Evolutionary conservation across 352 stramenopile species (phyloP).

Genomic region (Pythium folliculosum): DNA sequence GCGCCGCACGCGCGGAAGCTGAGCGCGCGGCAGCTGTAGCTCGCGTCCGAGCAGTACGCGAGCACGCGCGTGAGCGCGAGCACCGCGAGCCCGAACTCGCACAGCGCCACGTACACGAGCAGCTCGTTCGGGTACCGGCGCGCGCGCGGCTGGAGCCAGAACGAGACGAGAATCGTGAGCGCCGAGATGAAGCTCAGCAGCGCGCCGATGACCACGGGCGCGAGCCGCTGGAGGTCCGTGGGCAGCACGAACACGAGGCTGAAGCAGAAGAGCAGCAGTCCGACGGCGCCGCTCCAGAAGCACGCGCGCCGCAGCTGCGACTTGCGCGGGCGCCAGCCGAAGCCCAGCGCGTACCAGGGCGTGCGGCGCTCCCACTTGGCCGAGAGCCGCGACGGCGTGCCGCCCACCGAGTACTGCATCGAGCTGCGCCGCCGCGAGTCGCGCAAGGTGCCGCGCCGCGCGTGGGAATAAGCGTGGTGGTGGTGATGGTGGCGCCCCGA

Average conservation of each 20-base stretch:
- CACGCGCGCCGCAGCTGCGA: constrained; percentile 23
- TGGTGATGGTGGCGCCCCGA: background rate
- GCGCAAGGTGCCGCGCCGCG: background rate
- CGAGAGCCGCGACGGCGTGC: constrained; percentile 16
- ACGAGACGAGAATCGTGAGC: constrained; percentile 55
- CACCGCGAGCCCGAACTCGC: constrained; percentile 55
- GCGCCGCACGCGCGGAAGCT: constrained; percentile 39
- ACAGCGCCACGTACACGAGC: constrained; percentile 62
- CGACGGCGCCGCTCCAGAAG: constrained; percentile 37
- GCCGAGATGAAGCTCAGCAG: constrained; percentile 54
- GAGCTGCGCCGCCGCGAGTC: constrained; percentile 18
- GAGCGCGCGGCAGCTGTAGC: constrained; percentile 42
- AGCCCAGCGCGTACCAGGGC: constrained; percentile 33
- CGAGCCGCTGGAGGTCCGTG: constrained; percentile 36
- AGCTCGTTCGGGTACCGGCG: constrained; percentile 64
- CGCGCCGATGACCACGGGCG: constrained; percentile 48
- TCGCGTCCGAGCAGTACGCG: constrained; percentile 40
- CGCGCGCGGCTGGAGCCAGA: constrained; percentile 38
- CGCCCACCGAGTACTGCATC: constrained; percentile 23
- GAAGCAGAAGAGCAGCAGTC: constrained; percentile 45
- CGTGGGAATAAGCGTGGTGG: background rate
- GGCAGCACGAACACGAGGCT: constrained; percentile 48
- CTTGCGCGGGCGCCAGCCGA: constrained; percentile 32
- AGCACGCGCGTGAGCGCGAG: constrained; percentile 49
- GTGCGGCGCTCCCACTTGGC: constrained; percentile 32